These are phyloP conservation scores for Bruguiera hainesii DNA, from an alignment of 441 rosid species.

Conservation along the genomic window DNA sequence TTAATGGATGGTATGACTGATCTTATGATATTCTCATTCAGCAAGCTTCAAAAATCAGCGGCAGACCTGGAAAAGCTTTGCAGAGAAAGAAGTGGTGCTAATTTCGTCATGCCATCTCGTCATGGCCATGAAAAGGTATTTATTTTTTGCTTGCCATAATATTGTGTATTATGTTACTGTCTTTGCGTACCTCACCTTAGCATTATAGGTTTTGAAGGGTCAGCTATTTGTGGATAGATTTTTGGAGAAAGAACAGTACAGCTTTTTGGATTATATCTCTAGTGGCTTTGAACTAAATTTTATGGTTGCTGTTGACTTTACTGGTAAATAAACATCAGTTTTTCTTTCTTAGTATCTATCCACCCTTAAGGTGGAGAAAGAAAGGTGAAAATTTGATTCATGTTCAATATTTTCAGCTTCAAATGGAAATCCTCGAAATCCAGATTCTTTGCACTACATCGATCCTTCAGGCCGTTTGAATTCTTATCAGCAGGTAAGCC, in stretches of 20 bases:
- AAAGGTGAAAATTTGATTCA: too few relatives aligned
- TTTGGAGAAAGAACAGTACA: conserved; percentile 57
- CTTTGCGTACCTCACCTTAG: too few relatives aligned
- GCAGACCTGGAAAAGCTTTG: too few relatives aligned
- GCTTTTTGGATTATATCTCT: conserved; percentile 82
- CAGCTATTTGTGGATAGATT: conserved; percentile 66
- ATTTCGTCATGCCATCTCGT: too few relatives aligned
- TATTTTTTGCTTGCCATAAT: too few relatives aligned
- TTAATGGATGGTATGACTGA: too few relatives aligned
- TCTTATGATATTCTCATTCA: conserved; percentile 26
- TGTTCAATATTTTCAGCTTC: conserved; percentile 48
- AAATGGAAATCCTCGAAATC: conserved; percentile 66
- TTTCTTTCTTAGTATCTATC: too few relatives aligned
- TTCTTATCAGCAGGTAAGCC: conserved; percentile 62
- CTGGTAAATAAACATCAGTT: too few relatives aligned
- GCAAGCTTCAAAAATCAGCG: conserved; percentile 49
- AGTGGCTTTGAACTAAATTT: conserved; percentile 80
- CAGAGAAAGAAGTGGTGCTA: too few relatives aligned
- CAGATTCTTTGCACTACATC: conserved; percentile 71
- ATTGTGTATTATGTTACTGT: background rate
- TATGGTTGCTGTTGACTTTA: conserved; percentile 92
- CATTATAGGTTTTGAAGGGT: conserved; percentile 54
- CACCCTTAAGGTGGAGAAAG: too few relatives aligned
- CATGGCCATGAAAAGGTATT: too few relatives aligned
- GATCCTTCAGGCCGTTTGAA: conserved; percentile 73